phyloP scores from a whole-genome alignment of 2,329 filamentous ascomycete species.

The Ophiocordyceps camponoti-leonardi region DNA sequence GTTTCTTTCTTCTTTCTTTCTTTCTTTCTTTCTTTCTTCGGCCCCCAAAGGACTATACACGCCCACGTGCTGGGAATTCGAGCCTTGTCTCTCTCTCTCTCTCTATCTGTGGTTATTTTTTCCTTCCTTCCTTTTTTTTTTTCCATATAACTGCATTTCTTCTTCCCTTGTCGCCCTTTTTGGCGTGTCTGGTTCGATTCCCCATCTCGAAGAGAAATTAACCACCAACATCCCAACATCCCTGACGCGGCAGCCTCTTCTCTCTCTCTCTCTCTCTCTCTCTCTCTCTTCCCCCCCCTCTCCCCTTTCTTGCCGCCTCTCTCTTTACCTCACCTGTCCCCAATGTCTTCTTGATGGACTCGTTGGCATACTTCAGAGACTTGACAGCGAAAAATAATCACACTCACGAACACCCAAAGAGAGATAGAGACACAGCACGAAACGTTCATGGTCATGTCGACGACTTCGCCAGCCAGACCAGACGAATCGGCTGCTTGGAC shows the following conservation, averaged over 20 bases:
- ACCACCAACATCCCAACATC: not conserved
- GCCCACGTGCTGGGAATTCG: too few relatives aligned
- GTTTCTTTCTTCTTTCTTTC: not conserved
- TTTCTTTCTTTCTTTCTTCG: not conserved
- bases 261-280: not conserved
- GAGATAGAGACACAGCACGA: too few relatives aligned
- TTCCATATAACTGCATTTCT: too few relatives aligned
- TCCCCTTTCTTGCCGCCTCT: not conserved
- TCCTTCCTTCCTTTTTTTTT: too few relatives aligned
- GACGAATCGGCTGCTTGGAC: slow-evolving; percentile 10
- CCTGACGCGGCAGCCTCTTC: not conserved
- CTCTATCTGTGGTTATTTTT: too few relatives aligned
- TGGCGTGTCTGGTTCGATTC: not conserved
- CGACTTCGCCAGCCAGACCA: not conserved
- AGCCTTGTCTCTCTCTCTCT: too few relatives aligned
- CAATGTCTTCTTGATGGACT: too few relatives aligned
- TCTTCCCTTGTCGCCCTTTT: not conserved
- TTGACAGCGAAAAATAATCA: too few relatives aligned
- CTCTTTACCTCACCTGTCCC: not conserved
- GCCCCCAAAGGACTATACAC: too few relatives aligned
- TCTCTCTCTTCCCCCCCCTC: too few relatives aligned
- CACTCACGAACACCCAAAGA: too few relatives aligned
- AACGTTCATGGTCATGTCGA: not conserved
- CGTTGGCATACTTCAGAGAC: too few relatives aligned
- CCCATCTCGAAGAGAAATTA: not conserved